Base-by-base conservation (phyloP, 306 rosid genomes). In the Corylus americana region DNA sequence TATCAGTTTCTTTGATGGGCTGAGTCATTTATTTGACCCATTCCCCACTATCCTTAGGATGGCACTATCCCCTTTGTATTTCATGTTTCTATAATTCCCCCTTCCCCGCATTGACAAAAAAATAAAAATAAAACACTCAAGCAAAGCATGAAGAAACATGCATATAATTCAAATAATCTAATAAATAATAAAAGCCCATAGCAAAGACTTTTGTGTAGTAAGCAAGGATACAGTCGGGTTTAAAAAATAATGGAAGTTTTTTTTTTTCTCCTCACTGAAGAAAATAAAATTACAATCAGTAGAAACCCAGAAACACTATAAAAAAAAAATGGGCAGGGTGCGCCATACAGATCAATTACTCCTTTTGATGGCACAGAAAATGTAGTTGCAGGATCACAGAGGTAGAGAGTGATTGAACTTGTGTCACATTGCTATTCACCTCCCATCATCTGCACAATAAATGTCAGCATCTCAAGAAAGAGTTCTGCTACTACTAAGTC, bases 391-490 rank as follows among this genome's bases (percentile, higher is more conserved):
- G 27, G 78, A 78, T 74, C 44, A 62, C 5, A n/a, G 6, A 39
- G 73, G 77, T 8, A 11, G 77, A 74, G 44, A 63, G 69, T 70
- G 17, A 42, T 59, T 63, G 78, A 74, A 74, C 50, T 44, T 73
- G 55, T 25, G 25, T 29, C 75, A 45, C 7, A 10, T 53, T 18
- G 77, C 80, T 79, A 90, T 64, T 77, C 86, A 67, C 83, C 87
- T 45, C 97, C 97, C 96, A 91, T 89, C 97, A 92, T 35, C 97
- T 92, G 96, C 91, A 85, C 13, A 82, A 61, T 45, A 81, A 78
- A 78, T 77, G 78, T 75, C 61, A 78, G 49, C 18, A 47, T 6
- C 27, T 62, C 67, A 50, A 27, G 22, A 39, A 73, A 73, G 62
- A 68, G 55, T 2, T 76, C 50, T 27, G 76, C 61, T 13, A 4